Evolutionary conservation across 768 basidiomycete species (phyloP), one percentile per base, ranked within the genome.

Genomic region (Kwoniella bestiolae): DNA sequence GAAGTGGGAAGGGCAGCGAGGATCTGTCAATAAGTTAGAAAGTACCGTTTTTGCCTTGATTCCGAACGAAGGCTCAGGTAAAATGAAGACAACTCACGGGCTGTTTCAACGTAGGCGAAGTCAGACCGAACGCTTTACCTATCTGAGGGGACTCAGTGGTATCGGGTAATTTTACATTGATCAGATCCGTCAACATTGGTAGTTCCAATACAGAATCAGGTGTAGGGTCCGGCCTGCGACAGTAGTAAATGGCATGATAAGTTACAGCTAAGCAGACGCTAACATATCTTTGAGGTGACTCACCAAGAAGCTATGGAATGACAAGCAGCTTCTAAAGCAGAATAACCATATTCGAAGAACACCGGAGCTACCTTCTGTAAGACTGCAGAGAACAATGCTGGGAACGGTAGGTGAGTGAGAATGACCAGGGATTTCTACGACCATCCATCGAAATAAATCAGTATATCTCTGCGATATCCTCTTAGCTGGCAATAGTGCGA

Each of bases 221-320:
- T 16, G 81, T 82, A 32, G 90, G 91, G 79, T 88, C 87, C 51
- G 88, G 87, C 92, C 94, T 94, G 85, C n/a, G n/a, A n/a, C n/a
- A n/a, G n/a, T n/a, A n/a, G n/a, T n/a, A n/a, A n/a, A n/a, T n/a
- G n/a, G n/a, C n/a, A n/a, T n/a, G n/a, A n/a, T n/a, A n/a, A n/a
- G n/a, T n/a, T n/a, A n/a, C n/a, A n/a, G 28, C 38, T 34, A 9
- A 31, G 35, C 21, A 35, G 58, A 31, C 11, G 16, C 21, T 8
- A 45, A 21, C 8, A 16, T 9, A 28, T 47, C 38, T 41, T 8
- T 18, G 8, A 8, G 18, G 18, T 41, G 11, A 82, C 87, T 80
- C 83, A 94, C 92, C 92, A 96, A 66, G 85, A 87, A 5, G 91
- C 86, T 26, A 93, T 89, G 65, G 91, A 90, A 73, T 94, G 87